Conservation (phyloP, 2,329 filamentous ascomycete species). For the Xylariales sp. region DNA sequence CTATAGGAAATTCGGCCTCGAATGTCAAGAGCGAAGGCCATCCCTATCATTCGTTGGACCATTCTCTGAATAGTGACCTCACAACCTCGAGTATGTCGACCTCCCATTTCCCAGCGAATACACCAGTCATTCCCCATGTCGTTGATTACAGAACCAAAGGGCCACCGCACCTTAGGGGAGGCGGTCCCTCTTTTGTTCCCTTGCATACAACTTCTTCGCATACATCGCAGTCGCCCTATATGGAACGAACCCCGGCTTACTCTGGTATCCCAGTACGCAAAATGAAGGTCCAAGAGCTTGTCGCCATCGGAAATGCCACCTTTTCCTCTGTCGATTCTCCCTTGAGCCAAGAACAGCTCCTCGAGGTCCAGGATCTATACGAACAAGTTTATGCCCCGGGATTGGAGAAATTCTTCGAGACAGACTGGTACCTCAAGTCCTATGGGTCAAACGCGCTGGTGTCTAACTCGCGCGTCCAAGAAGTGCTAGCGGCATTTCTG, state of each 20-base stretch:
- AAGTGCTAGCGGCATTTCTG: slow-evolving; percentile 75
- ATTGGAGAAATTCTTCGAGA: slow-evolving; percentile 82
- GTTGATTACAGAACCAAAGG: slow-evolving; percentile 51
- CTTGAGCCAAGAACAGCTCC: slow-evolving; percentile 63
- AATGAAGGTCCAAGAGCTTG: slow-evolving; percentile 80
- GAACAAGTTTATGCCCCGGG: slow-evolving; percentile 80
- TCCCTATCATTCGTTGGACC: slow-evolving; percentile 75
- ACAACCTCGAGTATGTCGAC: slow-evolving; percentile 53
- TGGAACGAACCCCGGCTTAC: slow-evolving; percentile 57
- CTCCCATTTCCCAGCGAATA: slow-evolving; percentile 48
- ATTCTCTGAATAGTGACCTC: slow-evolving; percentile 66
- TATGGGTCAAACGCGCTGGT: slow-evolving; percentile 59
- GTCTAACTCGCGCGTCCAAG: slow-evolving; percentile 68
- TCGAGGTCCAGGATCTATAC: slow-evolving; percentile 78
- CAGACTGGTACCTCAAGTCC: slow-evolving; percentile 77
- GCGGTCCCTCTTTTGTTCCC: slow-evolving; percentile 57
- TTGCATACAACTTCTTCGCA: slow-evolving; percentile 46
- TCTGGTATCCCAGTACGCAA: slow-evolving; percentile 64
- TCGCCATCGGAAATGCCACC: slow-evolving; percentile 69
- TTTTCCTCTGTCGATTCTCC: slow-evolving; percentile 66
- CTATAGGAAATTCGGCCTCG: slow-evolving; percentile 49
- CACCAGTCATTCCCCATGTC: slow-evolving; percentile 43
- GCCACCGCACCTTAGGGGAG: slow-evolving; percentile 63
- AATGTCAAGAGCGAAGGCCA: slow-evolving; percentile 56
- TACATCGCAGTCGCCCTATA: slow-evolving; percentile 44